Conservation (phyloP, 257 asterid genomes). For the Primulina tabacum region DNA sequence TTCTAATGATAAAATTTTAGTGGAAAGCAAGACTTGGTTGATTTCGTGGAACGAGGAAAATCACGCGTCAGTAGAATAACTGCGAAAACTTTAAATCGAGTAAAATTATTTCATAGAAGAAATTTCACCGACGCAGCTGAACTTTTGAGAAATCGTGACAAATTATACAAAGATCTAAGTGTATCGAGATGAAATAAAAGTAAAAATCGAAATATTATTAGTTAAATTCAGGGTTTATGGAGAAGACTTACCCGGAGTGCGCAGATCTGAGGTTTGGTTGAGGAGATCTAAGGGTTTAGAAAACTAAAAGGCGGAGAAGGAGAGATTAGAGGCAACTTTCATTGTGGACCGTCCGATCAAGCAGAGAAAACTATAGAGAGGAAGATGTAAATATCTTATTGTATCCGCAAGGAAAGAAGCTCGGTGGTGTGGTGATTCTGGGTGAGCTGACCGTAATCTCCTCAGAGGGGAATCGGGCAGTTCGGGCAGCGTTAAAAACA, state of each 20-base stretch:
- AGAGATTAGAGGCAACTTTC: conserved; percentile 35
- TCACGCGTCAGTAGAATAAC: neutral
- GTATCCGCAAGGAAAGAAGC: conserved; percentile 21
- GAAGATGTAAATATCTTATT: conserved; percentile 8
- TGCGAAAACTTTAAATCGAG: neutral
- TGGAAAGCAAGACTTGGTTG: neutral
- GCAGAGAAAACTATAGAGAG: conserved; percentile 33
- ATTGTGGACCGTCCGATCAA: conserved; percentile 55
- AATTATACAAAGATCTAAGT: neutral
- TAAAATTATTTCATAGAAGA: neutral
- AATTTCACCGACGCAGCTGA: neutral
- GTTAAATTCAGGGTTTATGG: neutral
- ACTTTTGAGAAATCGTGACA: neutral
- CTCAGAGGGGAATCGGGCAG: conserved; percentile 39
- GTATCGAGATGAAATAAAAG: neutral
- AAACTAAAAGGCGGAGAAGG: conserved; percentile 32
- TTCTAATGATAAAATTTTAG: neutral
- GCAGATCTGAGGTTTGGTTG: conserved; percentile 21
- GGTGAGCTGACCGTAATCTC: conserved; percentile 45
- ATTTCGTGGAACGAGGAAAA: neutral
- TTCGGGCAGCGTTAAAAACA: conserved; percentile 39
- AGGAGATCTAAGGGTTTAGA: conserved; percentile 30
- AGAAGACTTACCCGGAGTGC: neutral
- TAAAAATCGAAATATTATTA: too few relatives aligned
- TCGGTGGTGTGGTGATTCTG: conserved; percentile 28